A percentile compares a stretch with the other conserved stretches of the same genome.
Evolutionary conservation across 2,329 filamentous ascomycete genomes (phyloP).

Genomic region (Ceratocystis variospora): DNA sequence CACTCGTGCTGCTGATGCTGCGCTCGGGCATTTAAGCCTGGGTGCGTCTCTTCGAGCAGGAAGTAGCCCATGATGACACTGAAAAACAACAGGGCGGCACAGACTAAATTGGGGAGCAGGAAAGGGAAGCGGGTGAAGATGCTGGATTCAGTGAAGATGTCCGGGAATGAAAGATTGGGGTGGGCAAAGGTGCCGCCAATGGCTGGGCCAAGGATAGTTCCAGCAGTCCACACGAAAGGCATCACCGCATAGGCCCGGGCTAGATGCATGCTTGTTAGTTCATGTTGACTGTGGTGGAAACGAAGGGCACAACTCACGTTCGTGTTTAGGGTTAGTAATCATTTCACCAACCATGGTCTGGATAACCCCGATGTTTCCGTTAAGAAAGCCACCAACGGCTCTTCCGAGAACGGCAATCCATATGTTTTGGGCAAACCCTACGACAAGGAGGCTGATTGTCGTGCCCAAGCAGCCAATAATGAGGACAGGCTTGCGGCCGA

Average conservation of each 20-base stretch:
- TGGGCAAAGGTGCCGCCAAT: conserved; percentile 80
- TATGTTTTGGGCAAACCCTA: conserved; percentile 71
- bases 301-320: conserved; percentile 45
- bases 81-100: conserved; percentile 58
- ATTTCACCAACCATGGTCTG: conserved; percentile 90
- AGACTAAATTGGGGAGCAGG: conserved; percentile 77
- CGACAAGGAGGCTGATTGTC: conserved; percentile 66
- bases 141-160: conserved; percentile 49
- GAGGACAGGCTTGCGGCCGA: conserved; percentile 75
- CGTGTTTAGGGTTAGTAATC: conserved; percentile 69
- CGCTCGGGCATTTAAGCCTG: conserved; percentile 53
- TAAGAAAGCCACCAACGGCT: conserved; percentile 65
- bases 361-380: conserved; percentile 83
- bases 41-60: conserved; percentile 77
- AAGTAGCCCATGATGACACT: conserved; percentile 73
- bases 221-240: conserved; percentile 88
- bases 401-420: conserved; percentile 69
- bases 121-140: conserved; percentile 73
- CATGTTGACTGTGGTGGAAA: neutral
- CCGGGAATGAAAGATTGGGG: conserved; percentile 60
- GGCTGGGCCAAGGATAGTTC: conserved; percentile 75
- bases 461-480: conserved; percentile 71
- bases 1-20: conserved; percentile 28
- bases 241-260: conserved; percentile 79
- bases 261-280: conserved; percentile 25